Conservation (phyloP, 108 stramenopile species). For the Cyclotella sp. region DNA sequence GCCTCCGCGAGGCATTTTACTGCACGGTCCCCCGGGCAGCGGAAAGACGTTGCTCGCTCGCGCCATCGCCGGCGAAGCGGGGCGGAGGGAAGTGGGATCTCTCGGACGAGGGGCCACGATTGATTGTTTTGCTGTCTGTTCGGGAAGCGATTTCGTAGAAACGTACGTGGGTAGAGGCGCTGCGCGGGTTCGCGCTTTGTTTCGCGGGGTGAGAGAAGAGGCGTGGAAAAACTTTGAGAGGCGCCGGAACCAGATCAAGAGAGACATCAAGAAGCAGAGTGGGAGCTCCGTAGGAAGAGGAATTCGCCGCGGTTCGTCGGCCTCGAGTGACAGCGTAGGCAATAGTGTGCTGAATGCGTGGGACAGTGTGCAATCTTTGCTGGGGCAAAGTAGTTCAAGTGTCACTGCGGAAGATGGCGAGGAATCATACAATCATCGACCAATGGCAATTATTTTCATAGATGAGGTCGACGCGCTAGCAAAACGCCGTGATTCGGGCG, state of each 20-base stretch:
- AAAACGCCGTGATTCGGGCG: conserved; percentile 61
- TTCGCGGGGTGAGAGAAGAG: conserved; percentile 66
- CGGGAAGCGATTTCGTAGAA: conserved; percentile 84
- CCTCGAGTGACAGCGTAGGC: conserved; percentile 16
- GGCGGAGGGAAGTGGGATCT: conserved; percentile 31
- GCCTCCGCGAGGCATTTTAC: conserved; percentile 77
- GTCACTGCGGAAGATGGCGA: neutral
- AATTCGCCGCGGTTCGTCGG: no score
- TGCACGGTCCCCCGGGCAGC: conserved; percentile 84
- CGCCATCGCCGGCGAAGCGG: conserved; percentile 83
- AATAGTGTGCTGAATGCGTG: conserved; percentile 56
- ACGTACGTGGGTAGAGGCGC: conserved; percentile 92
- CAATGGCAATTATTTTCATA: conserved; percentile 92
- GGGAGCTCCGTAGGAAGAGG: no score
- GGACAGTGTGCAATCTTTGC: conserved; percentile 65
- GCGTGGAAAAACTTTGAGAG: conserved; percentile 49
- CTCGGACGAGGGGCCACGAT: conserved; percentile 34
- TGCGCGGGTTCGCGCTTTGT: conserved; percentile 86
- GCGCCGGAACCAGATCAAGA: neutral
- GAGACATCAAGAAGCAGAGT: neutral
- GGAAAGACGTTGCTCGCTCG: conserved; percentile 86
- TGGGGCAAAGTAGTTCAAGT: conserved; percentile 6
- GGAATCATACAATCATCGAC: conserved; percentile 13
- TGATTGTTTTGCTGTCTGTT: conserved; percentile 78
- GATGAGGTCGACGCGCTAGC: conserved; percentile 98